Base-by-base conservation (phyloP, 1,139 yeast genomes). In the Suhomyces yuchorum region DNA sequence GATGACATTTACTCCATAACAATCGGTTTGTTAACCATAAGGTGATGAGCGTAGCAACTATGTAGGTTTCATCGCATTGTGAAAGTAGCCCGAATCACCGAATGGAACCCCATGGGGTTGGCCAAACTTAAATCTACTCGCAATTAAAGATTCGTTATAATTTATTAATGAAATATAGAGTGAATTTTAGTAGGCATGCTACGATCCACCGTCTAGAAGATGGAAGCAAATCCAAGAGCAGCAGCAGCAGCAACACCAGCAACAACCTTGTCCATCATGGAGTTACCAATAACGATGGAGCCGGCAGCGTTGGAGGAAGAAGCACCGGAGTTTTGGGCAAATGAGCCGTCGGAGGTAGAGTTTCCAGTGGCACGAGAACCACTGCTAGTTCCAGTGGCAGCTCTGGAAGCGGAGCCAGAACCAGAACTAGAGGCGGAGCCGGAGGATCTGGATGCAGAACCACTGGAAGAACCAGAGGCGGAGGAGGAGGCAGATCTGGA, bases 191-290 rank as follows among this genome's bases (percentile, higher is more conserved):
- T 24, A 7, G 30, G 30, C 11, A 12, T 35, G 15, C 26, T 35
- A 20, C 9, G 20, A 22, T n/a, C 11, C 9, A 20, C 20, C 3
- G 20, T 37, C 39, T 37, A 37, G 22, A 43, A 34, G 30, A 43
- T 28, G 11, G 65, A 57, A 28, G 62, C 43, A 23, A 62, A 43
- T 7, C 70, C 70, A 34, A 59, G 44, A 14, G 51, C 54, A 33
- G 63, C 46, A 3, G 68, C 58, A 20, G 54, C 55, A 5, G 59
- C 35, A 2, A 62, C 22, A n/a, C 65, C 60, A 43, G 51, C 38
- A 24, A 47, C 32, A 5, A 34, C 22, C 23, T 34, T 34, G 37
- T 34, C 37, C 37, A 34, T 34, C n/a, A 34, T 12, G 19, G 37
- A 15, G 14, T 26, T 47, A 19, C 42, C 42, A 37, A 26, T 14